These are phyloP conservation scores for Lagenidium giganteum DNA, from an alignment of 352 stramenopile genomes.

Conservation along the genomic window DNA sequence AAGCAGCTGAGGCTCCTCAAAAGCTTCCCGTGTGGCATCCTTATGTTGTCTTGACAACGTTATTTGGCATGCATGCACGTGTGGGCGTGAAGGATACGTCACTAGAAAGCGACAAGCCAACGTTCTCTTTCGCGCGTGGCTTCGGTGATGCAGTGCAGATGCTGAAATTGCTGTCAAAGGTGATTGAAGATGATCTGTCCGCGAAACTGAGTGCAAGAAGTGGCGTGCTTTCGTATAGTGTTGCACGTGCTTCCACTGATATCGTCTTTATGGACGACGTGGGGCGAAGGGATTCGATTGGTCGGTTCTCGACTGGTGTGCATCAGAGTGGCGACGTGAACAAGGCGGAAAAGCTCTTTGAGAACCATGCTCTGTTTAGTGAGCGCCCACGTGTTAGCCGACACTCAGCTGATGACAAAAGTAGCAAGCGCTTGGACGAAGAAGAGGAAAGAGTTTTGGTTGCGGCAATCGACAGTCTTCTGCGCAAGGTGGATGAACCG, in stretches of 20 bases:
- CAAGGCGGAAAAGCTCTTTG: constrained; percentile 73
- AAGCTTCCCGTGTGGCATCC: constrained; percentile 83
- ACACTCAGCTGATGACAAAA: constrained; percentile 3
- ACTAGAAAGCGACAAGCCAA: constrained; percentile 52
- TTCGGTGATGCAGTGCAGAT: constrained; percentile 83
- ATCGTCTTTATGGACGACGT: constrained; percentile 14
- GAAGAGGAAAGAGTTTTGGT: constrained; percentile 10
- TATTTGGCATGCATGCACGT: constrained; percentile 81
- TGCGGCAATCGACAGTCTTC: constrained; percentile 17
- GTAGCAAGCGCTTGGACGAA: constrained; percentile 6
- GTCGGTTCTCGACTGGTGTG: constrained; percentile 65
- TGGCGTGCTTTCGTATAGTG: constrained; percentile 52
- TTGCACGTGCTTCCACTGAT: constrained; percentile 6
- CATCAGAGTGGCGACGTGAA: constrained; percentile 54
- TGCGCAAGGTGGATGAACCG: constrained; percentile 1
- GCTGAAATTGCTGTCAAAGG: constrained; percentile 72
- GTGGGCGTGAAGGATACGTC: constrained; percentile 74
- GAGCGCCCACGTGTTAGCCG: neutral
- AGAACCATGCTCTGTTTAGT: neutral
- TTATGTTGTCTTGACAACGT: constrained; percentile 76
- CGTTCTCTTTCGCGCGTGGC: constrained; percentile 62
- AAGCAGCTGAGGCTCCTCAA: constrained; percentile 54
- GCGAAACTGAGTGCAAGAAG: constrained; percentile 48
- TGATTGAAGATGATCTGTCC: constrained; percentile 61
- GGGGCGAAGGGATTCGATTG: constrained; percentile 39